Evolutionary conservation across 495 filamentous ascomycete genomes (phyloP).

Genomic region (Immersiella caudata): DNA sequence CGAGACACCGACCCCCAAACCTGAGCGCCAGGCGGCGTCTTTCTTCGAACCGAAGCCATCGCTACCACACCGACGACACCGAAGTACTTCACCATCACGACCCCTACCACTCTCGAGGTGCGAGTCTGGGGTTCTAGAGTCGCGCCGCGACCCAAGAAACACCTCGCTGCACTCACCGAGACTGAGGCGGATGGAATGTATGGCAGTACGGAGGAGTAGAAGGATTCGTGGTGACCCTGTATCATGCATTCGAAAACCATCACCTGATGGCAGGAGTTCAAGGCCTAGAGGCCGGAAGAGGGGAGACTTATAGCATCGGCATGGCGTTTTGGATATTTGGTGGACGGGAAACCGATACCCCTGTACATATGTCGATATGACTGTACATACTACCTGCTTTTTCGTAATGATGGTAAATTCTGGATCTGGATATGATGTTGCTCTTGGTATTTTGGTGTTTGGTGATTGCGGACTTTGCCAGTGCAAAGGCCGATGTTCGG

Average conservation of each 20-base stretch:
- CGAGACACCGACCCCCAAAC: slow-evolving; percentile 45
- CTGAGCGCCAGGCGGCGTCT: slow-evolving; percentile 33
- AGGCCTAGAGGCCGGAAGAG: slow-evolving; percentile 42
- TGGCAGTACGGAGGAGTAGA: slow-evolving; percentile 35
- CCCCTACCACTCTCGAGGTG: slow-evolving; percentile 30
- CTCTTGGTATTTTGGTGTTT: slow-evolving; percentile 8
- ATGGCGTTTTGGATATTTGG: slow-evolving; percentile 33
- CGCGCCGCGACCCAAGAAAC: slow-evolving; percentile 30
- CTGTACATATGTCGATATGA: slow-evolving; percentile 1
- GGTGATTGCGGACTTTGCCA: neutral
- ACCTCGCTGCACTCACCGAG: slow-evolving; percentile 20
- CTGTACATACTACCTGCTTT: slow-evolving; percentile 34
- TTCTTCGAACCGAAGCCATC: slow-evolving; percentile 37
- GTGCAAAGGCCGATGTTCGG: neutral
- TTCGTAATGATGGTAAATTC: slow-evolving; percentile 15
- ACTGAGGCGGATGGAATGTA: slow-evolving; percentile 33
- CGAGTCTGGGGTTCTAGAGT: slow-evolving; percentile 22
- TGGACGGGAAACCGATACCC: slow-evolving; percentile 35
- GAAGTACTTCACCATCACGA: slow-evolving; percentile 38
- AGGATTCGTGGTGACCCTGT: slow-evolving; percentile 40
- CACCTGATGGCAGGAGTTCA: slow-evolving; percentile 37
- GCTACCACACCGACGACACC: slow-evolving; percentile 32
- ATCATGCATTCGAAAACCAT: slow-evolving; percentile 46
- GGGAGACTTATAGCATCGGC: slow-evolving; percentile 27
- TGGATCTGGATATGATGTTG: neutral